Base-by-base conservation (phyloP, 345 rosid species). In the Eutrema heterophyllum region DNA sequence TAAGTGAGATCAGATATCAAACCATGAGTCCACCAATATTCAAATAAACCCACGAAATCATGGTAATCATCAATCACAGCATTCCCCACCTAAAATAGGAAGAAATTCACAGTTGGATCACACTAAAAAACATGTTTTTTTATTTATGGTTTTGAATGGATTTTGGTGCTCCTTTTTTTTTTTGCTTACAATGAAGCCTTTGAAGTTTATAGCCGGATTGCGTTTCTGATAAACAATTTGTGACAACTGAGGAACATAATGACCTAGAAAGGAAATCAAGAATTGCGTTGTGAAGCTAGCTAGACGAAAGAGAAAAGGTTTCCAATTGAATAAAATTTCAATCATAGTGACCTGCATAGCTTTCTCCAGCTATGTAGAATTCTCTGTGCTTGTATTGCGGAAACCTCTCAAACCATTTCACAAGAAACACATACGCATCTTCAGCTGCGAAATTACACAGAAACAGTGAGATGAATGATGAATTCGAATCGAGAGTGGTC, bases 1-100 rank as follows among this genome's bases (percentile, higher is more conserved):
- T 92, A 92, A 69, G 91, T 90, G 13, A 87, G 88, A 83, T 95
- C 99, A 40, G 97, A 92, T 73, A 92, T 90, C 82, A 95, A 81
- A 13, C 98, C 99, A 79, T 90, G 98, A 57, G 89, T 79, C 98
- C 99, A 95, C 98, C 99, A 95, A 59, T 88, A 95, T 68, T 95
- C 97, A 65, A 95, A 95, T 13, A 90, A 84, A 36, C 99, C 99
- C 43, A 92, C 64, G 3, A n/a, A 77, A 75, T 92, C 98, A 78
- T 90, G 85, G 76, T 88, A 84, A 64, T 92, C 99, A 81, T 95
- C 99, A 2, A 87, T 95, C 63, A 95, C 97, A 50, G 93, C 99
- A 81, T 92, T 95, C 53, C 97, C 97, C 12, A 92, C 99, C 99
- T 95, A 70, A 21, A 45, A 1, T 9, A 40, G 1, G 9, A 35